Percentiles rank a stretch among this genome's conserved stretches.
These are phyloP conservation scores for Triticum timopheevii DNA, from an alignment of 176 grass and related monocot genomes.

Conservation along the genomic window DNA sequence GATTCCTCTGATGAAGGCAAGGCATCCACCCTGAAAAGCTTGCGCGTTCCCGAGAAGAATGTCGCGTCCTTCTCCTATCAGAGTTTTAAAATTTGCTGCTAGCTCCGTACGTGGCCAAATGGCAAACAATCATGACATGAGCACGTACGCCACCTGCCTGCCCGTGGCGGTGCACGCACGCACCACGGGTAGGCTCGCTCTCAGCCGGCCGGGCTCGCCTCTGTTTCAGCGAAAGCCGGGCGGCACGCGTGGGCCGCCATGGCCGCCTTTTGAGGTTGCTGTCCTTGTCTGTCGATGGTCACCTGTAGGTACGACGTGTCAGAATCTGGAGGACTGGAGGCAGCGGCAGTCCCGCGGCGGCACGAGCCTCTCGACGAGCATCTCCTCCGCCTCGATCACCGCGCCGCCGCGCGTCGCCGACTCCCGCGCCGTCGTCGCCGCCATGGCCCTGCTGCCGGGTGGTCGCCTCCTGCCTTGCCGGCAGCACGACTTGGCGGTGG, in stretches of 20 bases:
- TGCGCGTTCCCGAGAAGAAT: constrained; percentile 31
- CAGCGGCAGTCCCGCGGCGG: constrained; percentile 33
- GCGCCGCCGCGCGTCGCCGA: not conserved
- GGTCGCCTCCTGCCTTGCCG: too few species aligned
- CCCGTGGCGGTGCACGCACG: not conserved
- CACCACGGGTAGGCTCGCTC: not conserved
- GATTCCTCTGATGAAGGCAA: not conserved
- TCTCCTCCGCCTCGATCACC: constrained; percentile 52
- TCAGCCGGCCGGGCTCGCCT: not conserved
- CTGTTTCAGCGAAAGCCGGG: not conserved
- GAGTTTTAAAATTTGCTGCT: not conserved
- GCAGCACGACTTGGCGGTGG: not conserved
- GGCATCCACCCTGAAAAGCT: not conserved
- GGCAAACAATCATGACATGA: not conserved
- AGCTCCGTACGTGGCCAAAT: not conserved
- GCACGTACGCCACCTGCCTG: not conserved
- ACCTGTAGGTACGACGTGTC: not conserved
- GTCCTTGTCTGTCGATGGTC: not conserved
- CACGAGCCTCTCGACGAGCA: constrained; percentile 21
- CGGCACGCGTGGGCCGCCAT: not conserved
- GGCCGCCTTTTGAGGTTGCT: not conserved
- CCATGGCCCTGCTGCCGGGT: too few species aligned
- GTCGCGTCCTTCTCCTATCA: not conserved
- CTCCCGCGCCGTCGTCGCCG: too few species aligned
- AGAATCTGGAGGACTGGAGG: constrained; percentile 56